Percentiles rank a stretch among this genome's conserved stretches.
These are phyloP conservation scores for Pleurotus citrinopileatus DNA, from an alignment of 768 basidiomycete species.

Conservation along the genomic window DNA sequence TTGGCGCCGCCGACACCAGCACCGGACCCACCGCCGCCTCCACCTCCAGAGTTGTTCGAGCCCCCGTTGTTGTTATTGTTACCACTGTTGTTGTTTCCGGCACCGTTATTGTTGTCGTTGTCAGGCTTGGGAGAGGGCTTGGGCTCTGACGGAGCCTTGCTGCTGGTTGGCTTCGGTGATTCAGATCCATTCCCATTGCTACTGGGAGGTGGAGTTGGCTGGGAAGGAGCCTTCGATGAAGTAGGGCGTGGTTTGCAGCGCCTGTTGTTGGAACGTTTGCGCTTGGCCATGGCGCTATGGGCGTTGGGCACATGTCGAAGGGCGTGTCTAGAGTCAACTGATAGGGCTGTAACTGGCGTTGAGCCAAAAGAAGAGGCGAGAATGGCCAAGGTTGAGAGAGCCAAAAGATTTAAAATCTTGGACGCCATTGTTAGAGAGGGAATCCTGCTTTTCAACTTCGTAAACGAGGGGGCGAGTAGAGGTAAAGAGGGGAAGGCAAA, in stretches of 20 bases:
- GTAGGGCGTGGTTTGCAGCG: constrained; percentile 59
- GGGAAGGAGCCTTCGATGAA: constrained; percentile 13
- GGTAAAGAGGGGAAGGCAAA: constrained; percentile 10
- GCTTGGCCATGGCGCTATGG: constrained; percentile 47
- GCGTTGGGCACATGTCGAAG: constrained; percentile 42
- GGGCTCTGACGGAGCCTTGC: constrained; percentile 16
- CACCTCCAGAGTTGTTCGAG: constrained; percentile 14
- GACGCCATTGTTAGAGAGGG: constrained; percentile 37
- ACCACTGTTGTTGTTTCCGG: constrained; percentile 30
- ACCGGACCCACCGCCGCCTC: constrained; percentile 10
- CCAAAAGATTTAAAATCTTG: constrained; percentile 56
- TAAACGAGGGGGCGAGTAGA: constrained; percentile 21
- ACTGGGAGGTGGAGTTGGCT: constrained; percentile 16
- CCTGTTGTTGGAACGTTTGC: constrained; percentile 44
- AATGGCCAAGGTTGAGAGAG: constrained; percentile 56
- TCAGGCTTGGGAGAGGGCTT: constrained; percentile 6
- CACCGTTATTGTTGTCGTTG: constrained; percentile 9
- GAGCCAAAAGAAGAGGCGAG: constrained; percentile 48
- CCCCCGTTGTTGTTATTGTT: constrained; percentile 13
- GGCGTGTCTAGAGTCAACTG: constrained; percentile 35
- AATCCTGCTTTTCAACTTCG: constrained; percentile 14
- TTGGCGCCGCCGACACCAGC: constrained; percentile 33
- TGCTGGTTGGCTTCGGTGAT: constrained; percentile 1
- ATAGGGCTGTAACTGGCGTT: constrained; percentile 51
- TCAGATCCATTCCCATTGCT: constrained; percentile 7